Evolutionary conservation across 768 basidiomycete species (phyloP), one percentile per base, ranked within the genome.

Genomic region (Cubamyces lactineus): DNA sequence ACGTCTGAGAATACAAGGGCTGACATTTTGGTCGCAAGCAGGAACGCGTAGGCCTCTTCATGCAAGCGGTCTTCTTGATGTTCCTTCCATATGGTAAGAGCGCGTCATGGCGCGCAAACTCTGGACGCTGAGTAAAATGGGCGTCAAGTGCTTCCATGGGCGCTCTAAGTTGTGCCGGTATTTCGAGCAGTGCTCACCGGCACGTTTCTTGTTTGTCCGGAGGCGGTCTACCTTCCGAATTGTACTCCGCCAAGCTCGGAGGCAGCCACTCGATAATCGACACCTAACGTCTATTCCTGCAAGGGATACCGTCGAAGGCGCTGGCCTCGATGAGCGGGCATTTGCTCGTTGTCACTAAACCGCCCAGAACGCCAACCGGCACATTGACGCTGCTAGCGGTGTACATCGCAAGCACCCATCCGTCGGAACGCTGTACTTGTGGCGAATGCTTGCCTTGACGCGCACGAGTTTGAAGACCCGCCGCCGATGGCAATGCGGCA

Each of bases 151-250:
- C 13, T 17, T 26, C 49, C 39, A 12, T 21, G 23, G 28, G 26
- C 34, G 48, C 49, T 30, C 15, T 30, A 9, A 12, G n/a, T 13
- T 19, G 49, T 28, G n/a, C 49, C 57, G 57, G 57, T 30, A 24
- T 16, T 49, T 21, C 40, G n/a, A 51, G n/a, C 57, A 59, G 49
- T 59, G 57, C 48, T 59, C 2, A 59, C 57, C 57, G 57, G 57
- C 38, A 45, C 45, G 49, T 59, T 52, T 43, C 49, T 40, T 1
- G 1, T 52, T 19, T 15, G 41, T n/a, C 57, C 49, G 57, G 28
- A 34, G 26, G 41, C 41, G 28, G 26, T 38, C 49, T 19, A 59
- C 57, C 57, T 45, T 30, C 57, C 57, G 57, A 59, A 52, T 4
- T 13, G n/a, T n/a, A 39, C 19, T 52, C 57, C 57, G 57, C 49